Base-by-base conservation (phyloP, 179 eudicot genomes). In the Beta lomatogona region DNA sequence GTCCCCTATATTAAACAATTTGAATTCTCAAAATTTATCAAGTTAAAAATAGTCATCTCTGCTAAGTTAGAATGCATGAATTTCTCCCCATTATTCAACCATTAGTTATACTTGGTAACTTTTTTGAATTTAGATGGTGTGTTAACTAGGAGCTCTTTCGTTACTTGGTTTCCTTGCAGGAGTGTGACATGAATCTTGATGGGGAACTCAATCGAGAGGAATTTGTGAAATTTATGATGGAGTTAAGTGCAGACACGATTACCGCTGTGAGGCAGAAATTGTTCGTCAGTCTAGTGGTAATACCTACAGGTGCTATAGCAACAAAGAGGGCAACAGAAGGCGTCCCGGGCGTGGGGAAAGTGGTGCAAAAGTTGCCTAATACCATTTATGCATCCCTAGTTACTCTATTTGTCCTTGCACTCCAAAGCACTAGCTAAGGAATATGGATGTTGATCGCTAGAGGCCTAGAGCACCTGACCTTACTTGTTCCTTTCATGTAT, bases 251-350 rank as follows among this genome's bases (percentile, higher is more conserved):
- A 10, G 93, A 94, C 71, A 89, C 97, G 10, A 71, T 92, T 79
- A 73, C 72, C 76, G 77, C 83, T 11, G 88, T 92, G 21, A 92
- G 95, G 85, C 94, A 92, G 83, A 93, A 93, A 77, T 82, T 95
- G 88, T 87, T 95, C 57, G 86, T 95, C 78, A 85, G 92, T 15
- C 80, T 94, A 76, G 91, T 93, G 8, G 90, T 88, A 5, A 97
- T 97, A 21, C 99, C 99, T 36, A 82, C 93, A 1, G 83, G 94
- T n/a, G 99, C 99, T n/a, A 4, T 95, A 76, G 86, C 92, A 48
- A 92, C 99, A n/a, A 94, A 92, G 88, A 88, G 89, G 89, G 85
- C 94, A 31, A 92, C 99, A 0, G 99, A 95, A 82, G 92, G 95
- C 1, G 91, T 94, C 70, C 99, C 99, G 0, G 89, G 87, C 7